phyloP scores from a whole-genome alignment of 257 asterid genomes.

The Verbena officinalis region DNA sequence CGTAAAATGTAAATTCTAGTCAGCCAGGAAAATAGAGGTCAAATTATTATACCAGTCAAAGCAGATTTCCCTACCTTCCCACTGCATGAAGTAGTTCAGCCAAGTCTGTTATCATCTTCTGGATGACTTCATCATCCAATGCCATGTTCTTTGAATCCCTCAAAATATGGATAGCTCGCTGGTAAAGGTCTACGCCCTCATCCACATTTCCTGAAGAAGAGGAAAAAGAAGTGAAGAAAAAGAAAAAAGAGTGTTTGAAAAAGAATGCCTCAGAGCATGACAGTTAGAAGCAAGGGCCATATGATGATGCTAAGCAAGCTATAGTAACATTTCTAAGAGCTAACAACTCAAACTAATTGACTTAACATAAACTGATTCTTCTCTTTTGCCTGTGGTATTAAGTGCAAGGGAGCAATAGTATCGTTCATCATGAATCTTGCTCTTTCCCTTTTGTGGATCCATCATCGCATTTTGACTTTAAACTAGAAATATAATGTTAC shows the following conservation, averaged over 20 bases:
- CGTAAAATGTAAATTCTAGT: conserved; percentile 4
- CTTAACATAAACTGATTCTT: neutral
- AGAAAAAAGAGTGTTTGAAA: no score
- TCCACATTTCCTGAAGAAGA: conserved; percentile 59
- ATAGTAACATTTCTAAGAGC: neutral
- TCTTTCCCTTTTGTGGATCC: conserved; percentile 9
- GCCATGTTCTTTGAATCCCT: conserved; percentile 54
- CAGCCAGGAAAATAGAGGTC: conserved; percentile 13
- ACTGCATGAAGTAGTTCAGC: conserved; percentile 85
- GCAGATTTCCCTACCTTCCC: conserved; percentile 64
- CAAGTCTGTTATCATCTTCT: conserved; percentile 82
- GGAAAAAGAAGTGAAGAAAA: neutral
- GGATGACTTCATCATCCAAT: conserved; percentile 56
- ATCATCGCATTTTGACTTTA: conserved; percentile 14
- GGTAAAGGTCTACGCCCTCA: conserved; percentile 78
- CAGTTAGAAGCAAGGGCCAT: conserved; percentile 22
- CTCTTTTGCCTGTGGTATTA: conserved; percentile 10
- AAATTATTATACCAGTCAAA: conserved; percentile 3
- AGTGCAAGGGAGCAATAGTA: conserved; percentile 14
- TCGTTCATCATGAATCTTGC: neutral
- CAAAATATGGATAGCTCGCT: conserved; percentile 54
- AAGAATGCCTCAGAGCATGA: neutral
- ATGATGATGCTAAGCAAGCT: neutral
- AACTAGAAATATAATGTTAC: conserved; percentile 4
- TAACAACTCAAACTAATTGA: neutral